Base-by-base conservation (phyloP, 257 asterid species). In the Paraleonurus japonicus region DNA sequence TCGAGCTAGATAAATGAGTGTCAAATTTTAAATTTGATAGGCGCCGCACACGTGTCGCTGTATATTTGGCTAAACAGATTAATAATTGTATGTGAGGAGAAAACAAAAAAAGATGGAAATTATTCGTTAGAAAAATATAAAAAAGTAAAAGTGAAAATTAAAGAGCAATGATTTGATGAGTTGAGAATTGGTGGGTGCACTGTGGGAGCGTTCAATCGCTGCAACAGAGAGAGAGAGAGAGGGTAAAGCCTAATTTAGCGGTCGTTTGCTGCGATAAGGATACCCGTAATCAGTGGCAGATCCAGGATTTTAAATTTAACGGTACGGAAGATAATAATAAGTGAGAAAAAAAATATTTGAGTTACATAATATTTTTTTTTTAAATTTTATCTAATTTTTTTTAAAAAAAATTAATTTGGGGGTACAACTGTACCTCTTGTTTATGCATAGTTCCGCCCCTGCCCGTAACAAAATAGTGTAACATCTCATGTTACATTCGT, bases 231-330 rank as follows among this genome's bases (percentile, higher is more conserved):
- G 43, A 3, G 43, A 3, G 6, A 1, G 1, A 22, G 1, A 23
- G 5, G 0, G 3, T 26, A 67, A 67, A 67, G 63, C 72, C 72
- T 51, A 28, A 67, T 20, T 32, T 10, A 67, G 72, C 47, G 61
- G 70, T 57, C n/a, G 6, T 53, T 3, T 53, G 6, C 54, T 47
- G n/a, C n/a, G n/a, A n/a, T n/a, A n/a, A n/a, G n/a, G n/a, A n/a
- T n/a, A n/a, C n/a, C n/a, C n/a, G n/a, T n/a, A n/a, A n/a, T n/a
- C n/a, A n/a, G n/a, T n/a, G n/a, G n/a, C n/a, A n/a, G n/a, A n/a
- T n/a, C n/a, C n/a, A n/a, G n/a, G n/a, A n/a, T n/a, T n/a, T n/a
- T n/a, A n/a, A n/a, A n/a, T n/a, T n/a, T n/a, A n/a, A n/a, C n/a
- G n/a, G n/a, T n/a, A n/a, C n/a, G n/a, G n/a, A n/a, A n/a, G n/a